Evolutionary conservation across 2,329 filamentous ascomycete species (phyloP).

Genomic region (Fusarium sarcochroum): DNA sequence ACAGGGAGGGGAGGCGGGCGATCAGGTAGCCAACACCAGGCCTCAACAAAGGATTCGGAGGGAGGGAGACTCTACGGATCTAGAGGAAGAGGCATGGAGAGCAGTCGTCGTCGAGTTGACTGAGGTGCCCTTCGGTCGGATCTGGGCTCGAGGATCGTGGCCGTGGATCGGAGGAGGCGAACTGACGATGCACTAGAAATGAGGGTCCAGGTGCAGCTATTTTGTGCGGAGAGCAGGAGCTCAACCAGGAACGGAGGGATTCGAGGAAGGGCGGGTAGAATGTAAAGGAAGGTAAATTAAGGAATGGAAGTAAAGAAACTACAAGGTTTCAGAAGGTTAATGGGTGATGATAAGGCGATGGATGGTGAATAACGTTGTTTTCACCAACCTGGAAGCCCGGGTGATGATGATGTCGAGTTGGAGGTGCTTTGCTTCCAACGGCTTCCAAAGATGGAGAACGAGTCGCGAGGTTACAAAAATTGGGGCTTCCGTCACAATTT

Average conservation of each 20-base stretch:
- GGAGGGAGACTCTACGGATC: constrained; percentile 50
- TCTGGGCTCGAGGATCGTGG: constrained; percentile 29
- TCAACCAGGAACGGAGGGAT: constrained; percentile 34
- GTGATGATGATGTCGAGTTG: constrained; percentile 45
- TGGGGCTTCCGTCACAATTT: constrained; percentile 52
- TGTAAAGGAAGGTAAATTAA: constrained; percentile 30
- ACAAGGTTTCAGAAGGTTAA: neutral
- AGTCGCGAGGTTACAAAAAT: constrained; percentile 46
- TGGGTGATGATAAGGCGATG: constrained; percentile 10
- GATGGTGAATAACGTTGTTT: constrained; percentile 19
- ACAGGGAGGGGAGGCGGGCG: constrained; percentile 39
- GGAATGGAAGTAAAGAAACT: constrained; percentile 18
- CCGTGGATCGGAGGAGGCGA: constrained; percentile 31
- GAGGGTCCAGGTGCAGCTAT: constrained; percentile 39
- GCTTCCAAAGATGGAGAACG: constrained; percentile 42
- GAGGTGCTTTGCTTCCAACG: constrained; percentile 44
- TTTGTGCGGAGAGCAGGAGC: constrained; percentile 42
- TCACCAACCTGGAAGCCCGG: constrained; percentile 37
- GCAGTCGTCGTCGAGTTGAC: constrained; percentile 36
- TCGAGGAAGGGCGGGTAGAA: constrained; percentile 14
- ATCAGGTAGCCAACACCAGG: constrained; percentile 47
- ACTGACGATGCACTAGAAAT: constrained; percentile 39
- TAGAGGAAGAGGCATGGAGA: constrained; percentile 53
- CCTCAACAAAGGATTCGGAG: constrained; percentile 42
- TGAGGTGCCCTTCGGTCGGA: constrained; percentile 30